phyloP scores from a whole-genome alignment of 2,329 filamentous ascomycete species.

The Diaporthe citriasiana region DNA sequence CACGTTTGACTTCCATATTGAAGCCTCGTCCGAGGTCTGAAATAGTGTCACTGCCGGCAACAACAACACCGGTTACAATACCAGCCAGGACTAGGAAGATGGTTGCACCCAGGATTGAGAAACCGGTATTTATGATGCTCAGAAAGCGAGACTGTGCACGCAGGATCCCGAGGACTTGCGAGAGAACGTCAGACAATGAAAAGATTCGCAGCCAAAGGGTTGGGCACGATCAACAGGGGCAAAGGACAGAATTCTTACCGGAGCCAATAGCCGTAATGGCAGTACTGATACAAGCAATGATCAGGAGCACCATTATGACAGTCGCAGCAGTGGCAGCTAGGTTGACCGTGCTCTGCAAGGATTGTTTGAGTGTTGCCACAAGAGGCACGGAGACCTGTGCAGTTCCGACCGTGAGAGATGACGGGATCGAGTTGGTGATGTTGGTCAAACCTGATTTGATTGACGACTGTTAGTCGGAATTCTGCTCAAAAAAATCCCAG shows the following conservation, averaged over 20 bases:
- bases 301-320: constrained; percentile 43
- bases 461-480: not conserved
- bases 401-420: constrained; percentile 44
- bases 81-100: constrained; percentile 42
- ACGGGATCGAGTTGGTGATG: constrained; percentile 45
- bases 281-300: constrained; percentile 41
- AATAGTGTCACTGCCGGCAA: constrained; percentile 39
- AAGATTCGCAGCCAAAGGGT: no score
- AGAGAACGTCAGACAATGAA: not conserved
- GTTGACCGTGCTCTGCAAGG: constrained; percentile 40
- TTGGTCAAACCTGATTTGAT: constrained; percentile 43
- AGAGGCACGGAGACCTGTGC: constrained; percentile 46
- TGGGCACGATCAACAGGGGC: no score
- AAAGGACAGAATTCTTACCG: not conserved
- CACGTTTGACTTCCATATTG: constrained; percentile 40
- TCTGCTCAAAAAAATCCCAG: not conserved
- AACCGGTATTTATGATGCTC: constrained; percentile 38
- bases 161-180: constrained; percentile 39
- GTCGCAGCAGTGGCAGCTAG: constrained; percentile 43
- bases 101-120: constrained; percentile 38
- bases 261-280: constrained; percentile 44
- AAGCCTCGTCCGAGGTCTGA: constrained; percentile 38
- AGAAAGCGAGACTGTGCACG: constrained; percentile 39
- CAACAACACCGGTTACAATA: constrained; percentile 40
- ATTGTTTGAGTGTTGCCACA: constrained; percentile 41